These are phyloP conservation scores for Fusarium sp. DNA, from an alignment of 2,329 filamentous ascomycete genomes.

Conservation along the genomic window DNA sequence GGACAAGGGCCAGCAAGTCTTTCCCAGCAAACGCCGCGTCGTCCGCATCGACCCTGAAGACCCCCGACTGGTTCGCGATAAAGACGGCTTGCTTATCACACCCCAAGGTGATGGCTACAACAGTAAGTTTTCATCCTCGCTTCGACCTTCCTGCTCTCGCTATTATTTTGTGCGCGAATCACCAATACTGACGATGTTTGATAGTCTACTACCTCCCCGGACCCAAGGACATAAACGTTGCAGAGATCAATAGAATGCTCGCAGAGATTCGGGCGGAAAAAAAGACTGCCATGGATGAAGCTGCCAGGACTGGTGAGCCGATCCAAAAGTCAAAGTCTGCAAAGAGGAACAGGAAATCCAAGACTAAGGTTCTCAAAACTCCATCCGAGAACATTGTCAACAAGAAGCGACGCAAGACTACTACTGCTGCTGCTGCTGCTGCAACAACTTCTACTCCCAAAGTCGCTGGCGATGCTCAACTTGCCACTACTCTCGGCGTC, in stretches of 20 bases:
- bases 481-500: background rate
- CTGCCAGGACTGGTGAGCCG: background rate
- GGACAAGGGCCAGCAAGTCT: background rate
- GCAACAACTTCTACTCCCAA: background rate
- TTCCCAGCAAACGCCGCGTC: slow-evolving; percentile 4
- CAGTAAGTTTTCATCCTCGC: background rate
- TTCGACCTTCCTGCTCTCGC: background rate
- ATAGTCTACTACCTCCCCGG: slow-evolving; percentile 2
- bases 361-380: background rate
- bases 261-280: background rate
- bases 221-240: background rate
- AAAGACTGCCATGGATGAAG: background rate
- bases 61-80: background rate
- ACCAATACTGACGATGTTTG: background rate
- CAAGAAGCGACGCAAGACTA: slow-evolving; percentile 9
- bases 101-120: background rate
- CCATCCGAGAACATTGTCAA: background rate
- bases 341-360: background rate
- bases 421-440: background rate
- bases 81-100: background rate
- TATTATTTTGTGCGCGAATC: background rate
- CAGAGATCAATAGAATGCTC: background rate
- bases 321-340: background rate
- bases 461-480: background rate
- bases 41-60: background rate